Base-by-base conservation (phyloP, 192 early-diverging fungal species). In the Jimgerdemannia flammicorona region DNA sequence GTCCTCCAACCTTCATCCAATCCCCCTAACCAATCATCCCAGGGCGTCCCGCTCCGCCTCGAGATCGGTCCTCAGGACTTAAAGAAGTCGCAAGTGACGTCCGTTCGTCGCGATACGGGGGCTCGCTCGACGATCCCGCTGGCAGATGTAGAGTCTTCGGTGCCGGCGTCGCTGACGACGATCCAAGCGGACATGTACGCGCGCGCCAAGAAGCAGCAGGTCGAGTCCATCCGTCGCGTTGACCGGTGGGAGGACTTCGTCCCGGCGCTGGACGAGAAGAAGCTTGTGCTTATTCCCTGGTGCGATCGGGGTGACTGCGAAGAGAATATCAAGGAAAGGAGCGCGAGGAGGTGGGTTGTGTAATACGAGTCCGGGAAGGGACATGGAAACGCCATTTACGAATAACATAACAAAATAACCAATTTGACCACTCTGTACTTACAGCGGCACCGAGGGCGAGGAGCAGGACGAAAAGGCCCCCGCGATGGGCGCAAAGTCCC, bases 401-500 rank as follows among this genome's bases (percentile, higher is more conserved):
- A 67, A 67, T 49, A 66, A 41, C 29, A 29, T 29, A 29, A 29
- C 29, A 29, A 59, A 59, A 0, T 14, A 59, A 59, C 49, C 49
- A 2, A 59, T 6, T 14, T 59, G 14, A 10, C 29, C 17, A 7
- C 66, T 44, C 67, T 63, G 19, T 43, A n/a, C 71, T 69, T 20
- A 41, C 70, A 83, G 81, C 44, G 77, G 79, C 40, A 80, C 74
- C 49, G 72, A 77, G 64, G 90, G 87, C 43, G 94, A 99, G 87
- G 89, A 91, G 43, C 90, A 91, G 74, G 97, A 99, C 77, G 97
- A 98, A 54, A 93, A 93, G 86, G 98, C 95, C 70, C 98, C 98
- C 44, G 98, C 97, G 19, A 99, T 99, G 98, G 98, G 98, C 71
- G 98, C 98, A 74, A 99, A 99, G 85, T 96, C 97, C 4, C 91